These are phyloP conservation scores for Metrosideros polymorpha DNA, from an alignment of 441 rosid genomes.

Conservation along the genomic window DNA sequence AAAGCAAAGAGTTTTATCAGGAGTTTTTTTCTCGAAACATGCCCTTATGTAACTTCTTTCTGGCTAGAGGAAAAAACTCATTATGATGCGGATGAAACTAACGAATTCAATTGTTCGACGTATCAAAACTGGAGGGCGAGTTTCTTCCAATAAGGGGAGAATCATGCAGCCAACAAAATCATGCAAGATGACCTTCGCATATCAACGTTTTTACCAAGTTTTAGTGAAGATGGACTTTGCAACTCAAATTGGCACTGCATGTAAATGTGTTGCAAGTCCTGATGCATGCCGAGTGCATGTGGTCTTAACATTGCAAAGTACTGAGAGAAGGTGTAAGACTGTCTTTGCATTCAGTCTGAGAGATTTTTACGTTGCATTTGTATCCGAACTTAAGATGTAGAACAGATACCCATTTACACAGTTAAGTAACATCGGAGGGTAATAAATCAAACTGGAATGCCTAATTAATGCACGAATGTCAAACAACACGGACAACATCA, in stretches of 20 bases:
- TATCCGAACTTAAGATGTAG: neutral
- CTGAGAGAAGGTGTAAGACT: neutral
- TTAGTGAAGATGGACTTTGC: neutral
- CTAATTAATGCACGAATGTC: constrained; percentile 23
- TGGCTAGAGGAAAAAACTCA: neutral
- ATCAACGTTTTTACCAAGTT: neutral
- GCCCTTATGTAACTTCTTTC: neutral
- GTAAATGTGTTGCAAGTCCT: neutral
- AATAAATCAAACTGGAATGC: constrained; percentile 17
- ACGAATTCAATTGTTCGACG: neutral
- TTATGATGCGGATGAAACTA: neutral
- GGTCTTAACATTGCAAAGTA: neutral
- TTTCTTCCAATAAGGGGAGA: neutral
- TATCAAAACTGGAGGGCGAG: neutral
- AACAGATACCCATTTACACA: constrained; percentile 32
- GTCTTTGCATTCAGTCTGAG: neutral
- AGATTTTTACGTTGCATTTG: neutral
- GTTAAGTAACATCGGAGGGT: neutral
- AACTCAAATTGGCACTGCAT: neutral
- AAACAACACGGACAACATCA: constrained; percentile 18
- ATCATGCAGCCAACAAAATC: neutral
- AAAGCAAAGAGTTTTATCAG: neutral
- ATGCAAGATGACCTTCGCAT: neutral
- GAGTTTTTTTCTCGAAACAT: neutral
- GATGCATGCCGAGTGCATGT: neutral